phyloP scores from a whole-genome alignment of 441 rosid genomes.

The Bocquillonia castaneifolia region DNA sequence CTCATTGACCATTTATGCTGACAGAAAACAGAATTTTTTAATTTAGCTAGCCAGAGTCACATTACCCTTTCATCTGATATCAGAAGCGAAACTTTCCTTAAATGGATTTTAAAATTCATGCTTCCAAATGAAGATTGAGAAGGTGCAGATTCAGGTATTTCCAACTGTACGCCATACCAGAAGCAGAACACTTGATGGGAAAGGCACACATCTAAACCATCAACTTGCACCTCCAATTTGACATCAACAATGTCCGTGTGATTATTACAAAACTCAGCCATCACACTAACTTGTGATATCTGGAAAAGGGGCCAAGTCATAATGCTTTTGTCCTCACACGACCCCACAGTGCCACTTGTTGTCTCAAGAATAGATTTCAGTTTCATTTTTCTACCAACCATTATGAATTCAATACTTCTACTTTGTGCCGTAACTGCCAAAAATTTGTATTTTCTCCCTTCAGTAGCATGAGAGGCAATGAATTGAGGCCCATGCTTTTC shows the following conservation, averaged over 20 bases:
- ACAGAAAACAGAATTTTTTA: not conserved
- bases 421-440: conserved; percentile 43
- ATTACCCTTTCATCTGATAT: conserved; percentile 91
- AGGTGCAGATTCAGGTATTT: conserved; percentile 49
- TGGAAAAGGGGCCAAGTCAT: conserved; percentile 66
- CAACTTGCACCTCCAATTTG: conserved; percentile 45
- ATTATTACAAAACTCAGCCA: conserved; percentile 40
- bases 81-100: conserved; percentile 61
- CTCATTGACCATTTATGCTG: not conserved
- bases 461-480: conserved; percentile 24
- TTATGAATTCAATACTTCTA: conserved; percentile 41
- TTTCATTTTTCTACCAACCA: conserved; percentile 43
- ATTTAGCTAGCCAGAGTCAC: conserved; percentile 12
- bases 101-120: conserved; percentile 44
- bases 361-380: conserved; percentile 53
- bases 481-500: conserved; percentile 30
- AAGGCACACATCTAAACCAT: conserved; percentile 57
- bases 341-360: conserved; percentile 39
- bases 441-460: conserved; percentile 45
- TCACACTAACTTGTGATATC: conserved; percentile 45
- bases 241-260: conserved; percentile 33
- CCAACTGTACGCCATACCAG: conserved; percentile 52
- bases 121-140: conserved; percentile 44
- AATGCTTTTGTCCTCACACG: conserved; percentile 33
- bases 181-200: conserved; percentile 69